Evolutionary conservation across 192 early-diverging fungal genomes (phyloP).

Genomic region (Coemansia interrupta): DNA sequence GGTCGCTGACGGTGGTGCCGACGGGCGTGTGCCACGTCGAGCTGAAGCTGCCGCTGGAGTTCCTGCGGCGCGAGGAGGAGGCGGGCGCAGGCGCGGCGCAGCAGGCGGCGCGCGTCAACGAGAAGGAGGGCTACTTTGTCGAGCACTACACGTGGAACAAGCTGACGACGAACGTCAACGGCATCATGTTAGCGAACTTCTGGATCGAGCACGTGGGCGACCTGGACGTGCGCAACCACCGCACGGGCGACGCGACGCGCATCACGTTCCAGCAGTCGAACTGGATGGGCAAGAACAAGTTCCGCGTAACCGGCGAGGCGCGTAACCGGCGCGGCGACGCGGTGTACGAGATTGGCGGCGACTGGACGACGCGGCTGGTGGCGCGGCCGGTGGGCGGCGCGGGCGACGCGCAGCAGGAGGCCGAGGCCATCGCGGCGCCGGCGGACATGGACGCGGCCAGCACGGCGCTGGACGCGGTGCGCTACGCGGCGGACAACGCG

Average conservation of each 20-base stretch:
- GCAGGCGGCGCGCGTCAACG: conserved; percentile 39
- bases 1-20: conserved; percentile 75
- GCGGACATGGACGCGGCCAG: conserved; percentile 12
- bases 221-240: conserved; percentile 74
- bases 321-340: conserved; percentile 49
- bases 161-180: conserved; percentile 80
- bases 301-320: conserved; percentile 61
- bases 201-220: conserved; percentile 87
- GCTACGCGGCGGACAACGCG: conserved; percentile 27
- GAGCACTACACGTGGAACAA: conserved; percentile 89
- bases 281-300: conserved; percentile 66
- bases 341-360: conserved; percentile 63
- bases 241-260: conserved; percentile 73
- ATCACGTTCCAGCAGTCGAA: conserved; percentile 77
- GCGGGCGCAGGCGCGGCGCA: conserved; percentile 19
- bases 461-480: conserved; percentile 27
- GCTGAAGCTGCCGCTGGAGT: conserved; percentile 63
- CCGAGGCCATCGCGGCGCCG: conserved; percentile 23
- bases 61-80: conserved; percentile 48
- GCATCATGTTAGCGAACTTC: conserved; percentile 79
- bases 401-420: conserved; percentile 9
- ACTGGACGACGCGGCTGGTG: conserved; percentile 66
- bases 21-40: conserved; percentile 77
- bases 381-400: conserved; percentile 38
- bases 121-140: conserved; percentile 55